These are phyloP conservation scores for Penicillium sp. DNA, from an alignment of 2,329 filamentous ascomycete species.

Conservation along the genomic window DNA sequence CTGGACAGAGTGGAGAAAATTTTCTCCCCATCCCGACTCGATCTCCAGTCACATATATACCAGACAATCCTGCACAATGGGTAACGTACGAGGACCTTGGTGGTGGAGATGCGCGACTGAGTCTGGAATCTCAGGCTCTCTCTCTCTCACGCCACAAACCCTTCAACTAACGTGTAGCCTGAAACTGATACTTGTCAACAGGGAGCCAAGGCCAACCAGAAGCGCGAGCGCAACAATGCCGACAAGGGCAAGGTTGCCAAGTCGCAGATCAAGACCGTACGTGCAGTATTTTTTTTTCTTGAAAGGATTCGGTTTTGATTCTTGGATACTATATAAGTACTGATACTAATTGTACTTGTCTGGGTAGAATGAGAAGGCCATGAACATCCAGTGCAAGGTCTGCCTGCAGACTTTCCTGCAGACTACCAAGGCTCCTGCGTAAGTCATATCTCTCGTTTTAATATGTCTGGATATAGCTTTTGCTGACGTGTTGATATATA, in stretches of 20 bases:
- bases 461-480: background rate
- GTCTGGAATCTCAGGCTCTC: background rate
- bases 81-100: conserved; percentile 29
- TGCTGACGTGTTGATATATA: conserved; percentile 5
- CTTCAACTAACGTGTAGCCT: background rate
- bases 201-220: conserved; percentile 69
- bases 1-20: conserved; percentile 11
- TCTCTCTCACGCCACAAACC: background rate
- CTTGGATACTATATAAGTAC: background rate
- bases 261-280: conserved; percentile 70
- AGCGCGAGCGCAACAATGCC: conserved; percentile 68
- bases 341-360: background rate
- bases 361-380: conserved; percentile 69
- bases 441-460: conserved; percentile 8
- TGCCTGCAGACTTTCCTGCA: conserved; percentile 81
- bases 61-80: conserved; percentile 21
- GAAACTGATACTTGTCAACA: conserved; percentile 24
- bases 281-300: conserved; percentile 35
- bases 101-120: background rate
- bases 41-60: background rate
- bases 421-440: conserved; percentile 71
- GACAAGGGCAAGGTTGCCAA: conserved; percentile 63
- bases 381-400: conserved; percentile 74
- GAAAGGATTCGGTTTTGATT: background rate
- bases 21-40: background rate